Conservation (phyloP, 148 eudicot species). For the Talinum fruticosum region DNA sequence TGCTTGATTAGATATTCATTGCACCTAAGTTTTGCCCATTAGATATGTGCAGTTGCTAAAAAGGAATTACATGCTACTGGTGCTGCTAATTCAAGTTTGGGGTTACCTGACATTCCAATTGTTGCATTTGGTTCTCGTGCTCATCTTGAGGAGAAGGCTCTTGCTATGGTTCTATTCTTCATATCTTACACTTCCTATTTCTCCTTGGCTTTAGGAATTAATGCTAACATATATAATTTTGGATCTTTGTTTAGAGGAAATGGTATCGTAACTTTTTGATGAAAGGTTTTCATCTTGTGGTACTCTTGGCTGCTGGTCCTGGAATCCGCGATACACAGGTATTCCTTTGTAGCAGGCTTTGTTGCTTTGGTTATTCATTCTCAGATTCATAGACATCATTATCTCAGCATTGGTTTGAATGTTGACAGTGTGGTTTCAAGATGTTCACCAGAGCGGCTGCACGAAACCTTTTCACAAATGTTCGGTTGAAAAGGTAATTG, state of each 20-base stretch:
- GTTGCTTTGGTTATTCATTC: neutral
- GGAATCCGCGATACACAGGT: constrained; percentile 99
- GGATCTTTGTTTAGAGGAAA: constrained; percentile 63
- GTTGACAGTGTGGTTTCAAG: constrained; percentile 94
- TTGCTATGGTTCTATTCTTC: constrained; percentile 53
- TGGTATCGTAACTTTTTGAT: constrained; percentile 97
- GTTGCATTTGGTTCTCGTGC: constrained; percentile 87
- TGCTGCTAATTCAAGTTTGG: constrained; percentile 32
- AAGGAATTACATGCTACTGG: constrained; percentile 34
- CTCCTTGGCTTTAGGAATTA: neutral
- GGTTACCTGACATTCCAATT: constrained; percentile 48
- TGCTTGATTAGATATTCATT: constrained; percentile 7
- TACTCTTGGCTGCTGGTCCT: constrained; percentile 91
- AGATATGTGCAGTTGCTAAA: constrained; percentile 74
- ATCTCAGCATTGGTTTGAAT: constrained; percentile 17
- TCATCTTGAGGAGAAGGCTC: constrained; percentile 80
- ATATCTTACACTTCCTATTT: constrained; percentile 3
- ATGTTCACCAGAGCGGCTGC: constrained; percentile 98
- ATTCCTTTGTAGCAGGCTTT: constrained; percentile 2
- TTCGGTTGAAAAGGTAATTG: constrained; percentile 74
- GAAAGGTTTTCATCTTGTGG: constrained; percentile 97
- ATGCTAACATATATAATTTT: constrained; percentile 14
- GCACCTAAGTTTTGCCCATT: constrained; percentile 36
- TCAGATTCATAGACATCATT: neutral
- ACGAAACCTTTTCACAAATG: constrained; percentile 73